Evolutionary conservation across 2,329 filamentous ascomycete species (phyloP).

Genomic region (Xylaria sp.): DNA sequence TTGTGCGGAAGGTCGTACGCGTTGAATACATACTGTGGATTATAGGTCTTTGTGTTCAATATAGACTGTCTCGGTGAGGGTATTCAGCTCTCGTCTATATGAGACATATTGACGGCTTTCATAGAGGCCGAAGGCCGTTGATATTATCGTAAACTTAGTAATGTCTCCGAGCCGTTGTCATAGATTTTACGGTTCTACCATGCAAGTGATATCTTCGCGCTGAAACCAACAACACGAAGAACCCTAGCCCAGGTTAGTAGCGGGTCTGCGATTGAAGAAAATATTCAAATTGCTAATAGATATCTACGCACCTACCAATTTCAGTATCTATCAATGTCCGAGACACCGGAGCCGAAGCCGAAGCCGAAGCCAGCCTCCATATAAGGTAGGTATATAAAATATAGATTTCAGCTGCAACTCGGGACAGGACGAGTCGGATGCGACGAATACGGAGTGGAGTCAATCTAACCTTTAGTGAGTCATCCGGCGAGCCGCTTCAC

Average conservation of each 20-base stretch:
- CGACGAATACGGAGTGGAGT: conserved; percentile 20
- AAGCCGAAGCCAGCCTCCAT: conserved; percentile 19
- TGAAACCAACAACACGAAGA: not conserved
- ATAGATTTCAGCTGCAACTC: not conserved
- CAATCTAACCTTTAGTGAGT: conserved; percentile 4
- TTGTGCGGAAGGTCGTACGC: too few relatives aligned
- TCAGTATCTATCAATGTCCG: not conserved
- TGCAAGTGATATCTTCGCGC: not conserved
- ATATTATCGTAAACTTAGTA: too few relatives aligned
- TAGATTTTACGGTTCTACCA: too few relatives aligned
- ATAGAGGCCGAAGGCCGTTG: too few relatives aligned
- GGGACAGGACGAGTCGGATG: not conserved
- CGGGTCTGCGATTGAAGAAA: not conserved
- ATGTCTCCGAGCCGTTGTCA: too few relatives aligned
- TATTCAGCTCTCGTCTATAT: too few relatives aligned
- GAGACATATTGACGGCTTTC: too few relatives aligned
- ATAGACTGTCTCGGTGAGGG: too few relatives aligned
- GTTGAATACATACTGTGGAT: too few relatives aligned
- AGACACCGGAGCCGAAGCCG: conserved; percentile 24
- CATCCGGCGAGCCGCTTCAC: not conserved
- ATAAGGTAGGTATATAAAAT: conserved; percentile 5
- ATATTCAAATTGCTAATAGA: not conserved
- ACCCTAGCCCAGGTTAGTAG: not conserved
- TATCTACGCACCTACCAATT: not conserved
- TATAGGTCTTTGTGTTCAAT: too few relatives aligned